phyloP scores from a whole-genome alignment of 352 stramenopile genomes.

The Phytophthora kernoviae region DNA sequence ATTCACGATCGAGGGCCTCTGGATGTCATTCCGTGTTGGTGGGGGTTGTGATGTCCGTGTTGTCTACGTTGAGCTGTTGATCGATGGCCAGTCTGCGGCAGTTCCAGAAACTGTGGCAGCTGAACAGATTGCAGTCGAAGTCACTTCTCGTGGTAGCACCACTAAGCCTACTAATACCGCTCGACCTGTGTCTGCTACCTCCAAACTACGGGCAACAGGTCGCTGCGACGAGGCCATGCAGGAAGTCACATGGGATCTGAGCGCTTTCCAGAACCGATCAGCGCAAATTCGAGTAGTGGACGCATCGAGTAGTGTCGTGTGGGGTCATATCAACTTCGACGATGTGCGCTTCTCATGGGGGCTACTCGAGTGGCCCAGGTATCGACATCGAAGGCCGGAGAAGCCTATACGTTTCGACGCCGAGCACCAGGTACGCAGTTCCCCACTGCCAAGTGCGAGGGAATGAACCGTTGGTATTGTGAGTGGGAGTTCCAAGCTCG shows the following conservation, averaged over 20 bases:
- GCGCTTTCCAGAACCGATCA: slow-evolving; percentile 73
- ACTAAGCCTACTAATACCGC: not conserved
- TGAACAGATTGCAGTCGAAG: slow-evolving; percentile 35
- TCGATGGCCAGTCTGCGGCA: slow-evolving; percentile 81
- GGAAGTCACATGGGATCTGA: slow-evolving; percentile 89
- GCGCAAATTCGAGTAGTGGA: slow-evolving; percentile 95
- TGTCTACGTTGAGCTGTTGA: slow-evolving; percentile 94
- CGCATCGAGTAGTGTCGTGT: slow-evolving; percentile 75
- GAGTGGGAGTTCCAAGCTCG: slow-evolving; percentile 90
- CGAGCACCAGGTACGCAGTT: slow-evolving; percentile 50
- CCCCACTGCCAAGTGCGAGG: slow-evolving; percentile 48
- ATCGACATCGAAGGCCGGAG: slow-evolving; percentile 66
- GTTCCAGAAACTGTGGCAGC: slow-evolving; percentile 37
- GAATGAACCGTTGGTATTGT: slow-evolving; percentile 72
- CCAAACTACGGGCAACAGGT: slow-evolving; percentile 87
- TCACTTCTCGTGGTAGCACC: slow-evolving; percentile 14
- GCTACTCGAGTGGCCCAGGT: slow-evolving; percentile 55
- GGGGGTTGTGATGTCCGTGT: slow-evolving; percentile 93
- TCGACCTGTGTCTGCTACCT: slow-evolving; percentile 35
- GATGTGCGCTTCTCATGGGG: slow-evolving; percentile 94
- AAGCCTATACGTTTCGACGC: slow-evolving; percentile 81
- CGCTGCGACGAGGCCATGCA: slow-evolving; percentile 92
- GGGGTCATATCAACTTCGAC: slow-evolving; percentile 98
- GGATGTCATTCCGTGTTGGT: slow-evolving; percentile 94
- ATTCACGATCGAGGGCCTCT: slow-evolving; percentile 91